Conservation (phyloP, 495 filamentous ascomycete species). For the Ramalina intermedia region DNA sequence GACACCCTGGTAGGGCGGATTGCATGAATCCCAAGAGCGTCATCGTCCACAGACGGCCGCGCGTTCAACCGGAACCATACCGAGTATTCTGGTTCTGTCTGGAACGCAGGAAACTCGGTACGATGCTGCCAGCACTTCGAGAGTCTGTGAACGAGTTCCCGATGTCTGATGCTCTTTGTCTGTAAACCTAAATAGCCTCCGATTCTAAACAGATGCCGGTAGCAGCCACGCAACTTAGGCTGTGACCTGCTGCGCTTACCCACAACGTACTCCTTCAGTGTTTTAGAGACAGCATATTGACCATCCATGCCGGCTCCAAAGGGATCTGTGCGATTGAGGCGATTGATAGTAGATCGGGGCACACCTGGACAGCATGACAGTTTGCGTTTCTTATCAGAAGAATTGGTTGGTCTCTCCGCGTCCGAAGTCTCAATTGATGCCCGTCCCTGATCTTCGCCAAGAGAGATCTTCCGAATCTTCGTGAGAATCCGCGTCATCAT, state of each 20-base stretch:
- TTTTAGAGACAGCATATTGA: not conserved
- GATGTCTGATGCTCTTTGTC: not conserved
- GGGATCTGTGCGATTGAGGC: too few relatives aligned
- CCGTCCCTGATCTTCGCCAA: not conserved
- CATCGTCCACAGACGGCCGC: too few relatives aligned
- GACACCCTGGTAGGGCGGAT: too few relatives aligned
- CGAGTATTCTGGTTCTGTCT: not conserved
- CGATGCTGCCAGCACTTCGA: not conserved
- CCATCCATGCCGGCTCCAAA: too few relatives aligned
- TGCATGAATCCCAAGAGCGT: too few relatives aligned
- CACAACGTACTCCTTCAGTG: not conserved
- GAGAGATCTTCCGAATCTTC: not conserved
- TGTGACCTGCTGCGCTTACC: not conserved
- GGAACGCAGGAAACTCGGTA: not conserved
- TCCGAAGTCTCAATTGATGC: not conserved
- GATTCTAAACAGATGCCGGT: not conserved
- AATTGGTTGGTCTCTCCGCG: not conserved
- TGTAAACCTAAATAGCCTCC: not conserved
- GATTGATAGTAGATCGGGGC: too few relatives aligned
- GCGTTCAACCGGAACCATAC: too few relatives aligned
- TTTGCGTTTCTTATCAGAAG: not conserved
- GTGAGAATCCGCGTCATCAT: not conserved
- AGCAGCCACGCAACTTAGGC: not conserved
- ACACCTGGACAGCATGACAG: too few relatives aligned
- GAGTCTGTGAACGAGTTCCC: not conserved